Conservation (phyloP, 257 asterid species). For the Penstemon eatonii region DNA sequence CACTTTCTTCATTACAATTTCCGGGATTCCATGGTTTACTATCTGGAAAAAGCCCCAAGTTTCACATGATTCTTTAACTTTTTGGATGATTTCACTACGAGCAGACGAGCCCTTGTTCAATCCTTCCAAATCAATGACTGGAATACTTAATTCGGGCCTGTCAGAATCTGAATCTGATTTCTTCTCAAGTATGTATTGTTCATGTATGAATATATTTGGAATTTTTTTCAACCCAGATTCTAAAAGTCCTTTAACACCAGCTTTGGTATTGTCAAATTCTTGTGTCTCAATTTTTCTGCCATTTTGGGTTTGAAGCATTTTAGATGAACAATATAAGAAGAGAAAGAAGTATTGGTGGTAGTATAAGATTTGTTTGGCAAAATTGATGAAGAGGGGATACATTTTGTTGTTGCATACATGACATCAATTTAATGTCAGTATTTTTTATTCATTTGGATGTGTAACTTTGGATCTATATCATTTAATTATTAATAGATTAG, state of each 20-base stretch:
- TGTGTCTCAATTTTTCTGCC: too few species aligned
- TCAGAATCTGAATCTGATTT: conserved; percentile 6
- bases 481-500: too few species aligned
- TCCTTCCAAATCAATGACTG: conserved; percentile 49
- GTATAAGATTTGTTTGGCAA: too few species aligned
- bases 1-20: conserved; percentile 46
- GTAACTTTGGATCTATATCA: too few species aligned
- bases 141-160: conserved; percentile 31
- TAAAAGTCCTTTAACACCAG: conserved; percentile 66
- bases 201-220: conserved; percentile 46
- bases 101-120: conserved; percentile 20
- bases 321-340: too few species aligned
- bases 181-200: not conserved
- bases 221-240: conserved; percentile 43
- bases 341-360: too few species aligned
- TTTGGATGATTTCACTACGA: conserved; percentile 35
- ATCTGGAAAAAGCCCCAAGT: conserved; percentile 61
- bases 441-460: too few species aligned
- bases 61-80: conserved; percentile 43
- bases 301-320: too few species aligned
- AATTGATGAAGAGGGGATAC: too few species aligned
- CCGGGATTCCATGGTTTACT: conserved; percentile 62
- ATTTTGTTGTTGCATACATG: too few species aligned
- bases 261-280: conserved; percentile 49
- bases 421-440: too few species aligned